Conservation (phyloP, 805 yeast species). For the Lipomyces orientalis region DNA sequence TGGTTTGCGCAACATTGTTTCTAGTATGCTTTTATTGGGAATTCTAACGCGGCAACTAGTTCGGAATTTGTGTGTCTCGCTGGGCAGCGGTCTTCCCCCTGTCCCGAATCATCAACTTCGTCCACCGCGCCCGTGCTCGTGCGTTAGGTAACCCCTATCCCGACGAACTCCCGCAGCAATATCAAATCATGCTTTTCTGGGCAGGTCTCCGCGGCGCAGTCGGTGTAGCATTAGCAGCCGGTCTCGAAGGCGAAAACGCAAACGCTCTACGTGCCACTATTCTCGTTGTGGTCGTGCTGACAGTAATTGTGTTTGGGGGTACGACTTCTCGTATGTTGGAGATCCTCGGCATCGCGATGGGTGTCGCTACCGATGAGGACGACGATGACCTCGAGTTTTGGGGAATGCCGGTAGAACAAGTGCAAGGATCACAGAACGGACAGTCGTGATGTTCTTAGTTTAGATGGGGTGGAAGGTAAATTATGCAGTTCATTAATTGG, state of each 20-base stretch:
- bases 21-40: background rate
- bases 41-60: background rate
- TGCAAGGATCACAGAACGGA: background rate
- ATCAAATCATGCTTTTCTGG: constrained; percentile 99
- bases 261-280: constrained; percentile 91
- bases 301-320: constrained; percentile 96
- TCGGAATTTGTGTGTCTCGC: constrained; percentile 88
- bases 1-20: constrained; percentile 41
- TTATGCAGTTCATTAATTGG: background rate
- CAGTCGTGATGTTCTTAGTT: background rate
- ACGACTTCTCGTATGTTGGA: constrained; percentile 98
- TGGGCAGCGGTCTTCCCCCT: constrained; percentile 98
- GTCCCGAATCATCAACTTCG: constrained; percentile 81
- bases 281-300: constrained; percentile 93
- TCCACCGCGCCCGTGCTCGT: constrained; percentile 64
- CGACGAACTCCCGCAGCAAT: constrained; percentile 92
- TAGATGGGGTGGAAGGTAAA: background rate
- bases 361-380: constrained; percentile 73
- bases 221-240: constrained; percentile 98
- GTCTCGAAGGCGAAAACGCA: constrained; percentile 92
- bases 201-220: constrained; percentile 99
- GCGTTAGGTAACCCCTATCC: constrained; percentile 49
- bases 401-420: background rate
- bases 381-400: constrained; percentile 61
- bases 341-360: constrained; percentile 88